Conservation (phyloP, 208 protist genomes). For the Tritrichomonas foetus region DNA sequence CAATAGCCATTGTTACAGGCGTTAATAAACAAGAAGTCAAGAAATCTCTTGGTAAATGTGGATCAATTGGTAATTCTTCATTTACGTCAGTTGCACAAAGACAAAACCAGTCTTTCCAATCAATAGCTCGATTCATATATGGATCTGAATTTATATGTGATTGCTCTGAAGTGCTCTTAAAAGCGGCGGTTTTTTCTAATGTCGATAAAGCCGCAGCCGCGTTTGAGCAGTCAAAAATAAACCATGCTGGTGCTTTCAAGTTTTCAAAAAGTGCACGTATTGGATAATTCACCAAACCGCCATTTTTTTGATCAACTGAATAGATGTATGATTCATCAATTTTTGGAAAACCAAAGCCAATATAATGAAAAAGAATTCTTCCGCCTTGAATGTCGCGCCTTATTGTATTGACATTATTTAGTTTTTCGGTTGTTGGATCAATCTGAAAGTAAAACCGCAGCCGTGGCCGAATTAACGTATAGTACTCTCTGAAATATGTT, state of each 20-base stretch:
- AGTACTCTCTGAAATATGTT: background rate
- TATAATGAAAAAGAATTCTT: slow-evolving; percentile 9
- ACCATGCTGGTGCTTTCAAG: background rate
- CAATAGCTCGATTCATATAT: no score
- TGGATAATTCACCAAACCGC: background rate
- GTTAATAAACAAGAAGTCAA: slow-evolving; percentile 12
- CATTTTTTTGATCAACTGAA: background rate
- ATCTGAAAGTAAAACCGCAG: slow-evolving; percentile 4
- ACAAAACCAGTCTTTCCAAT: slow-evolving; percentile 22
- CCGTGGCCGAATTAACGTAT: background rate
- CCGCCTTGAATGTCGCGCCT: background rate
- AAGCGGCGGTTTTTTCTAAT: background rate
- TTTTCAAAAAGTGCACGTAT: background rate
- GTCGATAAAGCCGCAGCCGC: background rate
- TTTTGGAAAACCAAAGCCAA: slow-evolving; percentile 9
- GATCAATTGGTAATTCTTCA: slow-evolving; percentile 17
- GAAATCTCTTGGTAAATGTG: background rate
- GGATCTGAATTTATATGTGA: background rate
- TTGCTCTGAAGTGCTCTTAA: background rate
- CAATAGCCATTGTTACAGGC: background rate
- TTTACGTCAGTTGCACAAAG: background rate
- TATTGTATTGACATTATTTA: background rate
- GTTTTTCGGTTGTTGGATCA: background rate
- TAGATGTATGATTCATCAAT: background rate
- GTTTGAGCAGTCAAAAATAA: background rate